These are phyloP conservation scores for Carallia pectinifolia DNA, from an alignment of 345 rosid species.

Conservation along the genomic window DNA sequence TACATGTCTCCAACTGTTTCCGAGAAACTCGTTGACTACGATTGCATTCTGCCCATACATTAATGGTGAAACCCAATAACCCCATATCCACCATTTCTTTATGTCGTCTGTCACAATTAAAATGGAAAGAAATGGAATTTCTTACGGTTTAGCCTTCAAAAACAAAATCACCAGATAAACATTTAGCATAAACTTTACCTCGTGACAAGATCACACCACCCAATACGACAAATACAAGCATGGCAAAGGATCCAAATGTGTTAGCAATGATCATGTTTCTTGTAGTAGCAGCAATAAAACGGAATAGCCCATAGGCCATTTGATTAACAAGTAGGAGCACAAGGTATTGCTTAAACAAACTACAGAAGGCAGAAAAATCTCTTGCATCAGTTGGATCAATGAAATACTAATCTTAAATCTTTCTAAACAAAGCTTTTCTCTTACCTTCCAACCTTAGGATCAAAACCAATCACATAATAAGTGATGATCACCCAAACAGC, in stretches of 20 bases:
- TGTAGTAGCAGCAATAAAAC: conserved; percentile 12
- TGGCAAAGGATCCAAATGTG: too few species aligned
- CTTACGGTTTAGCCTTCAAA: too few species aligned
- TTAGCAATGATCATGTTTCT: not conserved
- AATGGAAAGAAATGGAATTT: not conserved
- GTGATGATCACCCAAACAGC: conserved; percentile 6
- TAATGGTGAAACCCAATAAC: conserved; percentile 17
- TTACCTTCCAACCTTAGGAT: too few species aligned
- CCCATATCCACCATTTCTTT: conserved; percentile 24
- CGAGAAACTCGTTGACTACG: not conserved
- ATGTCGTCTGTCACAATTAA: conserved; percentile 9
- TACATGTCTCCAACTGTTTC: too few species aligned
- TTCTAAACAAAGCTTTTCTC: too few species aligned
- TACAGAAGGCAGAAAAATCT: too few species aligned
- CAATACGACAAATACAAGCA: not conserved
- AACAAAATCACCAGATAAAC: too few species aligned
- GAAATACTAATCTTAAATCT: too few species aligned
- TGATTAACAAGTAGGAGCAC: not conserved
- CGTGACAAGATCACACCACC: conserved; percentile 22
- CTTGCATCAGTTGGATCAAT: too few species aligned
- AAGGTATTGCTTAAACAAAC: too few species aligned
- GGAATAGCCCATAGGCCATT: conserved; percentile 21
- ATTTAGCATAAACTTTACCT: not conserved
- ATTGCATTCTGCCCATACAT: conserved; percentile 21
- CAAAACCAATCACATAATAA: conserved; percentile 6